Evolutionary conservation across 768 basidiomycete genomes (phyloP), one percentile per base, ranked within the genome.

Genomic region (Rhodosporidiobolus sp.): DNA sequence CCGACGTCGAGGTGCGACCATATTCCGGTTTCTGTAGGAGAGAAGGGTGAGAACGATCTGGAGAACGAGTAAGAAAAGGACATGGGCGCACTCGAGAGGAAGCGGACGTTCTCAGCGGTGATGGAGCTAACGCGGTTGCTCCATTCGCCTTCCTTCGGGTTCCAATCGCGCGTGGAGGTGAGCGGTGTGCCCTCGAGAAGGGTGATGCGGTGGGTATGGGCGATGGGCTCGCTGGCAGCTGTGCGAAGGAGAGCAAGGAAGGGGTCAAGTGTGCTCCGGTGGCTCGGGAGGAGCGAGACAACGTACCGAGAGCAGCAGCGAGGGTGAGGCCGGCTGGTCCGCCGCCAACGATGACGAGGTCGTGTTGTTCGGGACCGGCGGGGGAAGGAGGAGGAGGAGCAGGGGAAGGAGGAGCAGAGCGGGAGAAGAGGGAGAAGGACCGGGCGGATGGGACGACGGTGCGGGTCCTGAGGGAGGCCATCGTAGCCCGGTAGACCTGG

Each of bases 261-360:
- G 26, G 50, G 19, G 32, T 10, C 49, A 26, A 20, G 60, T 0
- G 20, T 54, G 32, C 17, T 20, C 54, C 43, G 32, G 61, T 20
- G 19, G 22, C 19, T 9, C 54, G 45, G 14, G 19, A 38, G 0
- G 35, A 8, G 20, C 6, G 49, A 19, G 17, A n/a, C n/a, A n/a
- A 35, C 57, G 43, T 79, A 95, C 94, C 86, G 12, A 99, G 84
- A 46, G 92, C 91, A 78, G 87, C 88, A 6, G 93, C 94, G 48
- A 99, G 83, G 20, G 94, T 90, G 52, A 99, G 85, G 7, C 96
- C 96, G 8, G 87, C 91, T 34, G 92, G 94, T 3, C 94, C 95
- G 35, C 92, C 96, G 26, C 96, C 95, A 34, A 98, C 91, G 77
- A 98, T 90, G 30, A 95, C 91, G 46, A 98, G 85, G 80, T 98